These are phyloP conservation scores for Pseudonitzschia multiseries DNA, from an alignment of 108 stramenopile species.

Conservation along the genomic window DNA sequence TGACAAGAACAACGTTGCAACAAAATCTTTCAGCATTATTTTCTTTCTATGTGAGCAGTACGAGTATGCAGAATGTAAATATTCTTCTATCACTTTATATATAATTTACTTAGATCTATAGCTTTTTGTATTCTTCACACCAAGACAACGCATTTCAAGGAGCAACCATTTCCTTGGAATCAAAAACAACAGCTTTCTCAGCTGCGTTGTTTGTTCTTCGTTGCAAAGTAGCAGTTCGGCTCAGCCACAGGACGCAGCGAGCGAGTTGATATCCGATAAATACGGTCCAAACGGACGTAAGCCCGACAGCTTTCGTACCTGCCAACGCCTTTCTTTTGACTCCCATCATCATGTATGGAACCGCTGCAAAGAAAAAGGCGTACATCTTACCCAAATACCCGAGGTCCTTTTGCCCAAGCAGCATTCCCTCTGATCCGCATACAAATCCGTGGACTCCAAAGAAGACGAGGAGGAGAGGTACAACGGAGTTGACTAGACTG, in stretches of 20 bases:
- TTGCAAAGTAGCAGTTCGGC: constrained; percentile 35
- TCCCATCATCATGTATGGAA: constrained; percentile 75
- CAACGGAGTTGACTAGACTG: constrained; percentile 55
- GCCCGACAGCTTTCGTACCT: constrained; percentile 47
- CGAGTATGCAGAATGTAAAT: too few species aligned
- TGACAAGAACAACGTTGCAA: too few species aligned
- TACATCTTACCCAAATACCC: constrained; percentile 72
- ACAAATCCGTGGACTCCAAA: constrained; percentile 69
- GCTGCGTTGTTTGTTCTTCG: constrained; percentile 46
- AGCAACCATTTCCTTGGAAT: not conserved
- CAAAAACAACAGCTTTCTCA: not conserved
- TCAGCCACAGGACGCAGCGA: constrained; percentile 37
- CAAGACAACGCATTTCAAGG: not conserved
- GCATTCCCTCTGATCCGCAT: constrained; percentile 67
- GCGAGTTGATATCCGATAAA: constrained; percentile 71
- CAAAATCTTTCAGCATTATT: too few species aligned
- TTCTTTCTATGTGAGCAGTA: too few species aligned
- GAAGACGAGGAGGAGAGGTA: constrained; percentile 57
- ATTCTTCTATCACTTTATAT: too few species aligned
- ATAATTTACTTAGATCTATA: too few species aligned
- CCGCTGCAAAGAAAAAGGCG: constrained; percentile 61
- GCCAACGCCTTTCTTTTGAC: constrained; percentile 61
- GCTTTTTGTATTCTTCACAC: too few species aligned
- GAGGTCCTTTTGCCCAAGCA: constrained; percentile 83
- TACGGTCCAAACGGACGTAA: constrained; percentile 69